Conservation (phyloP, 495 filamentous ascomycete species). For the Trichoderma orchidacearum region DNA sequence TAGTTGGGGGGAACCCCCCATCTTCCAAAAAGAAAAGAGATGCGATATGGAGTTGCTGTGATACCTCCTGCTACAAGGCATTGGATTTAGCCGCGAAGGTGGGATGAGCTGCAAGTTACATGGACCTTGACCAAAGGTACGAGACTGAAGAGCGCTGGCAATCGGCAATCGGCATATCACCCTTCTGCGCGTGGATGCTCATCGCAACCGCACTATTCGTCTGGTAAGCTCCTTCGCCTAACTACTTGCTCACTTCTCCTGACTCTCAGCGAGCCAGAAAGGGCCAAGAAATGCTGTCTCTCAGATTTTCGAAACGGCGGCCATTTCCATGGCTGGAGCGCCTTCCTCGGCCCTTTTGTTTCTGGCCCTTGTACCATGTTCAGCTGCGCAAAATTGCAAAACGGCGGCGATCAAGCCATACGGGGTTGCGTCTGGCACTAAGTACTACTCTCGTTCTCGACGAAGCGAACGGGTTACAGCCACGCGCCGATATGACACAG, state of each 20-base stretch:
- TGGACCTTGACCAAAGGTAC: neutral
- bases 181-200: neutral
- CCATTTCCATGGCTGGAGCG: neutral
- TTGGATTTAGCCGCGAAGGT: neutral
- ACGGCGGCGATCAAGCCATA: neutral
- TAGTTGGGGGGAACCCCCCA: too few species aligned
- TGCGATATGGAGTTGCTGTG: too few species aligned
- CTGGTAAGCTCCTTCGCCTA: too few species aligned
- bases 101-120: neutral
- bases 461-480: too few species aligned
- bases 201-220: neutral
- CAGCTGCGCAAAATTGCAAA: neutral
- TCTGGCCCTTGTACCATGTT: neutral
- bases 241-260: too few species aligned
- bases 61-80: neutral
- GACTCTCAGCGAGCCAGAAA: too few species aligned
- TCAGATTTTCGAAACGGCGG: neutral
- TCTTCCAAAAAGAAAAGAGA: too few species aligned
- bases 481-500: too few species aligned
- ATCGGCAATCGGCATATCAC: neutral
- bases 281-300: too few species aligned
- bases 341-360: neutral
- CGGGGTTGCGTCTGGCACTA: neutral
- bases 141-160: neutral
- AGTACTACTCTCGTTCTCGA: too few species aligned